Evolutionary conservation across 116 monocot genomes (phyloP), one percentile per base, ranked within the genome.

Genomic region (Cymodocea nodosa): DNA sequence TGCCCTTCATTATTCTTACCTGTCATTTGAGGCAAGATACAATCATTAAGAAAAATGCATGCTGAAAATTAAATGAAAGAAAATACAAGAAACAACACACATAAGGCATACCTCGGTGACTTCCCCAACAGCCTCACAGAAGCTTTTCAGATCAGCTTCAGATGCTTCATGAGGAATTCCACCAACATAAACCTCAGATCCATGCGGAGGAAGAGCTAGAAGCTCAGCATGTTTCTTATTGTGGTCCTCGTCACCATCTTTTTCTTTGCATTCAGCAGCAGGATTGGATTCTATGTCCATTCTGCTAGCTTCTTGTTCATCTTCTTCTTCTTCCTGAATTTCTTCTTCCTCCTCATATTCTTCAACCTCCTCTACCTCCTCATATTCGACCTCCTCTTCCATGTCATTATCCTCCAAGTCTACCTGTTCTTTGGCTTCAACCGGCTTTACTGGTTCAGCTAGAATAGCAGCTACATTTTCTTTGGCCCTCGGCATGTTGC

Each of bases 171-270:
- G 23, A 35, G 89, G 72, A 19, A 94, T 73, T 16, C 78, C 78
- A 17, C 86, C 93, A 39, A 89, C 44, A 79, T 89, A 89, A 65
- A 94, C 75, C 65, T 89, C 94, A 56, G 86, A 84, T 1, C 92
- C 92, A 71, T 93, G 88, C 35, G 88, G 81, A 63, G 92, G 92
- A 64, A 83, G 83, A 51, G 85, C 73, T 40, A 93, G 85, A 62
- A 93, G 81, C 56, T 85, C 83, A 34, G 81, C 77, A 57, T 83
- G 76, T 16, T 68, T 71, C 50, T 74, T 61, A 25, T 70, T 66
- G 30, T 72, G 69, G n/a, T 68, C 69, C 25, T 77, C 56, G 7
- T 44, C 44, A 44, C 44, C 44, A 22, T 78, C 68, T 65, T 80
- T 50, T 70, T 67, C 55, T 5, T 69, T 15, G 35, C 23, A 56